These are phyloP conservation scores for Cordia subcordata DNA, from an alignment of 257 asterid genomes.

Conservation along the genomic window DNA sequence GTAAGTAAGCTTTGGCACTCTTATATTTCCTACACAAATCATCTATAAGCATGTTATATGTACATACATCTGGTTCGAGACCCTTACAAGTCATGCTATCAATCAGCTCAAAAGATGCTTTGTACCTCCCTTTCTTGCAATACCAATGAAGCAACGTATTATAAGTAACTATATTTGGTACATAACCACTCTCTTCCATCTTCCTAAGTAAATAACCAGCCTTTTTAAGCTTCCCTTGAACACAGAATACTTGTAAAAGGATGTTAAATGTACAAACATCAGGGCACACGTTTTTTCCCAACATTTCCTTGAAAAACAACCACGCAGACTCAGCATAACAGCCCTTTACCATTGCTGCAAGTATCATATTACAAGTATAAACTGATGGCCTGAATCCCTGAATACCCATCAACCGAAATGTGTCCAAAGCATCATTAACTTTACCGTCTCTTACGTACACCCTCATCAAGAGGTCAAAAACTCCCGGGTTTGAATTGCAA, in stretches of 20 bases:
- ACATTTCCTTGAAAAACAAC: constrained; percentile 71
- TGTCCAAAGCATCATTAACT: constrained; percentile 47
- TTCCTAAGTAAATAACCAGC: constrained; percentile 56
- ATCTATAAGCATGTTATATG: constrained; percentile 72
- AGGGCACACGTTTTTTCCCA: constrained; percentile 53
- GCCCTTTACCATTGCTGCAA: constrained; percentile 46
- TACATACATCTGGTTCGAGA: constrained; percentile 64
- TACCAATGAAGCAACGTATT: constrained; percentile 80
- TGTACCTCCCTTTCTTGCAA: constrained; percentile 72
- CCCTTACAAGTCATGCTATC: constrained; percentile 78
- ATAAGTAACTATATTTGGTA: constrained; percentile 76
- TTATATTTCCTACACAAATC: constrained; percentile 59
- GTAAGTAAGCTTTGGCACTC: constrained; percentile 72
- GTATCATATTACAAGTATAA: constrained; percentile 73
- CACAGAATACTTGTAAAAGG: constrained; percentile 63
- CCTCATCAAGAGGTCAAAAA: constrained; percentile 82
- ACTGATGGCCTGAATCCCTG: constrained; percentile 68
- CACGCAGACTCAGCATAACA: constrained; percentile 43
- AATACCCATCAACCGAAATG: constrained; percentile 51
- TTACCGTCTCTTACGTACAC: constrained; percentile 50
- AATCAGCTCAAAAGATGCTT: constrained; percentile 58
- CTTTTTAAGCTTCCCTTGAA: constrained; percentile 61
- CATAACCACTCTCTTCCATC: constrained; percentile 91
- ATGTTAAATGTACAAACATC: constrained; percentile 69
- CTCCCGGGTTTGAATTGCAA: constrained; percentile 86